phyloP scores from a whole-genome alignment of 176 grass and related monocot genomes.

The Raddia guianensis region DNA sequence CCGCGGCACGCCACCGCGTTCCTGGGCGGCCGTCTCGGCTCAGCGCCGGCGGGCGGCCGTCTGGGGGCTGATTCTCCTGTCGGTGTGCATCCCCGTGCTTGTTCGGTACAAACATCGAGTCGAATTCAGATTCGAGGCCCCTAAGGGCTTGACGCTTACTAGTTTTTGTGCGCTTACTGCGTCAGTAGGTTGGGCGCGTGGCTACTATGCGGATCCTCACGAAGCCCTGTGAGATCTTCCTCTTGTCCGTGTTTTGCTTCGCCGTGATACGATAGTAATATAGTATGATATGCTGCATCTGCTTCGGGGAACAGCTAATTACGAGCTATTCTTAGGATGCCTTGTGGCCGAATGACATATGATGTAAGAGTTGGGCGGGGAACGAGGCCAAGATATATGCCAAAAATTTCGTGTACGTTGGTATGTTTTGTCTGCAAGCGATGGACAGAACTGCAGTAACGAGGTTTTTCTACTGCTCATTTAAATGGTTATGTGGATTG shows the following conservation, averaged over 20 bases:
- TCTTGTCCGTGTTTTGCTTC: neutral
- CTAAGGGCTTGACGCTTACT: neutral
- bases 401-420: neutral
- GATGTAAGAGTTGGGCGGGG: neutral
- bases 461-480: conserved; percentile 2
- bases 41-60: neutral
- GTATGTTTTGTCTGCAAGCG: neutral
- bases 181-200: neutral
- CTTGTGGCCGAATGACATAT: conserved; percentile 8
- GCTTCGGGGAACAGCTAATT: neutral
- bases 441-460: neutral
- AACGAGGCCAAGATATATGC: neutral
- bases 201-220: neutral
- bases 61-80: neutral
- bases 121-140: neutral
- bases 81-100: neutral
- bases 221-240: neutral
- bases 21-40: neutral
- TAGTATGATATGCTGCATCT: neutral
- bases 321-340: neutral
- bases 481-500: neutral
- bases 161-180: neutral
- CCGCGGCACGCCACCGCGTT: neutral
- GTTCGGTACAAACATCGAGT: neutral
- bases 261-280: neutral